phyloP scores from a whole-genome alignment of 495 filamentous ascomycete species.

The Aspergillus ostianus region DNA sequence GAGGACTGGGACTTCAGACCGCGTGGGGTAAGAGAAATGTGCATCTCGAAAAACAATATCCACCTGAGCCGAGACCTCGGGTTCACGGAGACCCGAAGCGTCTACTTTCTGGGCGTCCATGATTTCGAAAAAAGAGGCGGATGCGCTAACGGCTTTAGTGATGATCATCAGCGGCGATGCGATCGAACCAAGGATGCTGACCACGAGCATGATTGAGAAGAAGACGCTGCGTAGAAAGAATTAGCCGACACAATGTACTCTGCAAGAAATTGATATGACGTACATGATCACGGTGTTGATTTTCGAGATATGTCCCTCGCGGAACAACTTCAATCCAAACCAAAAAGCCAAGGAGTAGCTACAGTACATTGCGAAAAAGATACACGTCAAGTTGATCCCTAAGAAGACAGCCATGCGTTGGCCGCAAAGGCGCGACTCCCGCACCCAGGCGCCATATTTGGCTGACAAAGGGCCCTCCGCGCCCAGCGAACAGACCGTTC shows the following conservation, averaged over 20 bases:
- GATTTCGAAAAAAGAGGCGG: constrained; percentile 42
- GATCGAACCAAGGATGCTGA: constrained; percentile 26
- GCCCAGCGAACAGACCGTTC: constrained; percentile 54
- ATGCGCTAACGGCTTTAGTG: constrained; percentile 45
- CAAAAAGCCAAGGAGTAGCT: constrained; percentile 55
- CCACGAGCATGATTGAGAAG: constrained; percentile 39
- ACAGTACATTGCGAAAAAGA: constrained; percentile 44
- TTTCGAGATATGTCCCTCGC: constrained; percentile 32
- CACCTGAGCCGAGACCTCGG: constrained; percentile 23
- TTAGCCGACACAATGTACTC: constrained; percentile 2
- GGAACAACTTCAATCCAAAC: constrained; percentile 44
- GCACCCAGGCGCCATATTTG: constrained; percentile 51
- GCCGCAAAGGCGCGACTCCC: constrained; percentile 55
- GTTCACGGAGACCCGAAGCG: constrained; percentile 29
- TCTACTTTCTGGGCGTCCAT: constrained; percentile 45
- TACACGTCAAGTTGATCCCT: constrained; percentile 28
- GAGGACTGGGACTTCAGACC: constrained; percentile 41
- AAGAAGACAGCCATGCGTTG: constrained; percentile 26
- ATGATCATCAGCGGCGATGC: constrained; percentile 47
- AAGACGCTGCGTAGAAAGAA: constrained; percentile 37
- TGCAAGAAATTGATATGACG: constrained; percentile 14
- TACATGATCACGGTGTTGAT: constrained; percentile 51
- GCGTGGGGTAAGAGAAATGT: constrained; percentile 58
- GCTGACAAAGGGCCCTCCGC: constrained; percentile 37
- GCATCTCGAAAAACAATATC: constrained; percentile 60